Conservation (phyloP, 2,329 filamentous ascomycete genomes). For the Colletotrichum godetiae region DNA sequence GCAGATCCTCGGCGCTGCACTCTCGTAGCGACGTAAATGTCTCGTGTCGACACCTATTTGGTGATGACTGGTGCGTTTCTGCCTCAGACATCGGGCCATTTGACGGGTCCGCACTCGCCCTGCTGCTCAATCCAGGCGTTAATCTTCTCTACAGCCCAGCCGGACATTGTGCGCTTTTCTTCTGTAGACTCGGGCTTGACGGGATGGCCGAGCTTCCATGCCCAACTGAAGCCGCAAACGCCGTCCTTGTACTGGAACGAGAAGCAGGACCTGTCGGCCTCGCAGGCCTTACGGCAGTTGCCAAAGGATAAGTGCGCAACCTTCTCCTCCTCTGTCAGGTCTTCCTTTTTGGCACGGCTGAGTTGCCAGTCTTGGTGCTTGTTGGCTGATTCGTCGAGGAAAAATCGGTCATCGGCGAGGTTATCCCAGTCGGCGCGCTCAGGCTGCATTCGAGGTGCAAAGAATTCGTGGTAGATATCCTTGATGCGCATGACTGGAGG, state of each 20-base stretch:
- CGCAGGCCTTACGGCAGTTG: slow-evolving; percentile 58
- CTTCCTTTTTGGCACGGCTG: slow-evolving; percentile 45
- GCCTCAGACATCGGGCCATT: slow-evolving; percentile 44
- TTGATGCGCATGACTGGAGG: slow-evolving; percentile 53
- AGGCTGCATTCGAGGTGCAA: slow-evolving; percentile 51
- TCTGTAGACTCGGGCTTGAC: slow-evolving; percentile 42
- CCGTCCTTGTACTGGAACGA: slow-evolving; percentile 54
- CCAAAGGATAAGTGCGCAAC: slow-evolving; percentile 54
- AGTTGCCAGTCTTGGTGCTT: slow-evolving; percentile 47
- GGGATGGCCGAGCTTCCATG: slow-evolving; percentile 54
- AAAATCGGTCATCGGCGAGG: slow-evolving; percentile 56
- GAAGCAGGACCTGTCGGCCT: slow-evolving; percentile 49
- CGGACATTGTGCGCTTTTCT: slow-evolving; percentile 49
- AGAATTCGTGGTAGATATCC: slow-evolving; percentile 60
- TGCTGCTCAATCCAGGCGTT: slow-evolving; percentile 51
- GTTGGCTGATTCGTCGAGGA: slow-evolving; percentile 47
- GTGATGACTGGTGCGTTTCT: background rate
- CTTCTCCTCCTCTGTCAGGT: slow-evolving; percentile 50
- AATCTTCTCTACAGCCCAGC: slow-evolving; percentile 56
- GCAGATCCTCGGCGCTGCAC: background rate
- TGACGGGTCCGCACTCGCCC: slow-evolving; percentile 46
- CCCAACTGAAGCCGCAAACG: slow-evolving; percentile 49
- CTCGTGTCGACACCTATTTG: background rate
- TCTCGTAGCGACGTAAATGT: background rate
- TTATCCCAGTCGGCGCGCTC: slow-evolving; percentile 65